phyloP scores from a whole-genome alignment of 495 filamentous ascomycete species.

The Aspergillus mulundensis region DNA sequence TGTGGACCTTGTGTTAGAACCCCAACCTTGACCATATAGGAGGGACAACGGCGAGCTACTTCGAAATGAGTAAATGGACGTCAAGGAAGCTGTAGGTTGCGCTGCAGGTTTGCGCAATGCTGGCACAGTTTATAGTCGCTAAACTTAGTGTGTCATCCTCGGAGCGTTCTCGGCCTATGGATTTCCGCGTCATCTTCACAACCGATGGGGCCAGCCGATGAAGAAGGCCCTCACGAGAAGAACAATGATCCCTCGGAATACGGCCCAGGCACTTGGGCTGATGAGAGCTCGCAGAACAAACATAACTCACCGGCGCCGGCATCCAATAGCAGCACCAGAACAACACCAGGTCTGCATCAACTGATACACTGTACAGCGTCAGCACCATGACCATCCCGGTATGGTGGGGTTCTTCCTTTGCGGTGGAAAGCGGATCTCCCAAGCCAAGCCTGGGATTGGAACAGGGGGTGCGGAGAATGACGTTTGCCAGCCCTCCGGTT shows the following conservation, averaged over 20 bases:
- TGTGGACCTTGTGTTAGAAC: slow-evolving; percentile 3
- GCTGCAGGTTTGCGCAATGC: slow-evolving; percentile 20
- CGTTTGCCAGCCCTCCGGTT: slow-evolving; percentile 17
- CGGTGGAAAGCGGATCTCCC: slow-evolving; percentile 6
- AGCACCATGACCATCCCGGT: not conserved
- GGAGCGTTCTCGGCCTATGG: slow-evolving; percentile 21
- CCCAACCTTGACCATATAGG: not conserved
- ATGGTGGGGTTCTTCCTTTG: slow-evolving; percentile 5
- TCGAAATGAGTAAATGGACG: slow-evolving; percentile 8
- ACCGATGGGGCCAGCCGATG: slow-evolving; percentile 7
- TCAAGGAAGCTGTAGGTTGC: not conserved
- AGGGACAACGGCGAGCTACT: not conserved
- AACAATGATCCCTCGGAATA: slow-evolving; percentile 5
- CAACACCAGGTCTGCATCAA: not conserved
- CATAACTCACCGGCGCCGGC: slow-evolving; percentile 5
- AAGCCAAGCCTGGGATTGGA: slow-evolving; percentile 18
- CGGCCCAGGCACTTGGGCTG: slow-evolving; percentile 25
- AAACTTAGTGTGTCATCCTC: slow-evolving; percentile 15
- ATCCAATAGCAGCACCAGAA: not conserved
- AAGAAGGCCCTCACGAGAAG: slow-evolving; percentile 3
- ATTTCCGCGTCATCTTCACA: slow-evolving; percentile 14
- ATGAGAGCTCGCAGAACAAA: not conserved
- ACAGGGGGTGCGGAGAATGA: slow-evolving; percentile 19
- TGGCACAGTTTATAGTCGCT: slow-evolving; percentile 17
- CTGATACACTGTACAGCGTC: slow-evolving; percentile 1